Conservation (phyloP, 768 basidiomycete species). For the Termitomyces sp. region DNA sequence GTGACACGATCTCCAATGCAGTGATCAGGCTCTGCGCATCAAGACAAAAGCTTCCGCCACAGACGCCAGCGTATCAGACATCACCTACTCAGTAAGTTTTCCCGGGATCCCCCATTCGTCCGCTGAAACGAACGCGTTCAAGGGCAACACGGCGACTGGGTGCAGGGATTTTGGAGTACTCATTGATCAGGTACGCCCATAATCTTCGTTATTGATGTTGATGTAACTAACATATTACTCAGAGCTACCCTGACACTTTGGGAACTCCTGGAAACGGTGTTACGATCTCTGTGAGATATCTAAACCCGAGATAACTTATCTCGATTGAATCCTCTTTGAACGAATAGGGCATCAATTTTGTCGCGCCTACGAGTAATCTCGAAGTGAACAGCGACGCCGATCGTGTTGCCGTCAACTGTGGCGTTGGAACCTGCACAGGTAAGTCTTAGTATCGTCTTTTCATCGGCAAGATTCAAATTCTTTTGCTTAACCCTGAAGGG, state of each 20-base stretch:
- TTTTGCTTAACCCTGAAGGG: conserved; percentile 23
- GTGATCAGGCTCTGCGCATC: conserved; percentile 57
- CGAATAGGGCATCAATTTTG: conserved; percentile 47
- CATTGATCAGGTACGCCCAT: conserved; percentile 49
- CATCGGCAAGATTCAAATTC: neutral
- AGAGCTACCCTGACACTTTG: conserved; percentile 55
- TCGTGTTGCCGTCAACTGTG: conserved; percentile 55
- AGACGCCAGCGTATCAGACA: conserved; percentile 42
- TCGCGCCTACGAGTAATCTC: conserved; percentile 35
- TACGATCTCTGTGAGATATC: conserved; percentile 44
- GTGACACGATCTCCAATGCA: conserved; percentile 18
- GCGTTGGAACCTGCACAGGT: conserved; percentile 48
- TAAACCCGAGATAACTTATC: neutral
- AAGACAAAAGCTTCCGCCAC: conserved; percentile 48
- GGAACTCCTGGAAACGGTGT: conserved; percentile 57
- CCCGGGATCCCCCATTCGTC: neutral
- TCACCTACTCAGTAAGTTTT: conserved; percentile 43
- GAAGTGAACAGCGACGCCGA: conserved; percentile 38
- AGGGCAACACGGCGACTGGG: conserved; percentile 53
- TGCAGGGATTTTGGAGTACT: conserved; percentile 50
- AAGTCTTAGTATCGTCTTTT: neutral
- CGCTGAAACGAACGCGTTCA: neutral
- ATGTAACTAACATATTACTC: conserved; percentile 3
- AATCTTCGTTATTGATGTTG: neutral
- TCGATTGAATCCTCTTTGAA: neutral